Conservation (phyloP, 139 green algal genomes). For the Ettlia oleoabundans region DNA sequence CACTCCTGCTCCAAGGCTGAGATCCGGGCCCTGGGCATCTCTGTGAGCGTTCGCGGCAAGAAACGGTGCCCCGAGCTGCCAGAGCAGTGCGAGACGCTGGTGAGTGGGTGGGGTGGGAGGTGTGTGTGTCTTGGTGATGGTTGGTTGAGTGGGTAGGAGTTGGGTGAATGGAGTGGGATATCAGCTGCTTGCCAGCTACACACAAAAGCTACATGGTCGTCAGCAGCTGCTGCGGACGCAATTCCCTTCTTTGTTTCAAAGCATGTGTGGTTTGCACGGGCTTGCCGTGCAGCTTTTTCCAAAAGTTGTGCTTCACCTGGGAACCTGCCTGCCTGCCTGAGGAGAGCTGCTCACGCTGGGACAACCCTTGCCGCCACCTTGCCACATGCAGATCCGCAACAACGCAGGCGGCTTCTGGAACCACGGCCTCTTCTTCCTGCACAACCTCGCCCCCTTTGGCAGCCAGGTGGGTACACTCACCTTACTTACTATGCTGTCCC, state of each 20-base stretch:
- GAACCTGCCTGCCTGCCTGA: no score
- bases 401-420: conserved; percentile 28
- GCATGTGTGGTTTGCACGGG: no score
- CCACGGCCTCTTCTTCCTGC: conserved; percentile 28
- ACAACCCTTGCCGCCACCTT: no score
- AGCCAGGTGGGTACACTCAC: neutral
- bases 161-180: no score
- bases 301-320: no score
- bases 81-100: conserved; percentile 1
- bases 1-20: neutral
- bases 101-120: neutral
- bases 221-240: no score
- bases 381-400: conserved; percentile 18
- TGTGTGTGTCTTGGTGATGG: neutral
- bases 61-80: neutral
- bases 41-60: neutral
- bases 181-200: no score
- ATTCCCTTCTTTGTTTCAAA: no score
- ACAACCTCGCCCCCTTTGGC: conserved; percentile 20
- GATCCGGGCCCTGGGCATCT: neutral
- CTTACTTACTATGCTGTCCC: neutral
- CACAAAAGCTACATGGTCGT: no score
- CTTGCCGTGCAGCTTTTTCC: no score
- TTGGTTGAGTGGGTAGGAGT: no score
- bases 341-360: no score